These are phyloP conservation scores for Thelephora ganbajun DNA, from an alignment of 768 basidiomycete species.

Conservation along the genomic window DNA sequence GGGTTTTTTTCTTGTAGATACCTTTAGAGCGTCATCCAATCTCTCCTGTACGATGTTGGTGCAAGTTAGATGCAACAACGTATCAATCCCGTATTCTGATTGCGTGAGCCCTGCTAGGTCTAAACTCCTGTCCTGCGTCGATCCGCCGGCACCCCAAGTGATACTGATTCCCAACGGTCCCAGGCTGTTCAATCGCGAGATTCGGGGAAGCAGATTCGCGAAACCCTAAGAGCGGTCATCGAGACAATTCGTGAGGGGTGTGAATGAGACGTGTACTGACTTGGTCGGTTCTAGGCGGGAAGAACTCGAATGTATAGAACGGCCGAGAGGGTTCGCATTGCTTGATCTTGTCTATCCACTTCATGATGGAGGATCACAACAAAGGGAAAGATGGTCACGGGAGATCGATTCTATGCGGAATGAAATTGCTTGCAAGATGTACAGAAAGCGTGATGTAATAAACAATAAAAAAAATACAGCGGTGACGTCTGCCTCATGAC, in stretches of 20 bases:
- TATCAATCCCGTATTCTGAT: conserved; percentile 63
- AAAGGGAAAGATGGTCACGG: background rate
- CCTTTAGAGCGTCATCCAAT: conserved; percentile 62
- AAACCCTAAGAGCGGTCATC: conserved; percentile 47
- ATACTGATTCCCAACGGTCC: conserved; percentile 78
- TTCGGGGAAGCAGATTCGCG: conserved; percentile 79
- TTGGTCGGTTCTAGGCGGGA: conserved; percentile 89
- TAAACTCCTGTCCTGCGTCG: conserved; percentile 75
- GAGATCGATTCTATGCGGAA: background rate
- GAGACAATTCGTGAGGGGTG: conserved; percentile 1
- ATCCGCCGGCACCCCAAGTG: conserved; percentile 97
- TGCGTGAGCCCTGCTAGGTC: conserved; percentile 76
- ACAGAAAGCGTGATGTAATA: background rate
- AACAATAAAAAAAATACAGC: conserved; percentile 3
- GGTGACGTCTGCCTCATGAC: background rate
- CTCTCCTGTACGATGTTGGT: conserved; percentile 90
- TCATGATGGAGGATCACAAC: conserved; percentile 30
- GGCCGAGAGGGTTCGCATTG: conserved; percentile 32
- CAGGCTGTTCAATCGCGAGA: conserved; percentile 65
- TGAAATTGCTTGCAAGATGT: background rate
- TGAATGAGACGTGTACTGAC: conserved; percentile 21
- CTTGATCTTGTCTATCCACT: conserved; percentile 57
- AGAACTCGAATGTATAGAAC: conserved; percentile 93
- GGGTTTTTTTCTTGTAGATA: conserved; percentile 11
- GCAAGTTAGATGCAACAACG: conserved; percentile 89